phyloP scores from a whole-genome alignment of 202 grass and related monocot species.

The Carex arenaria region DNA sequence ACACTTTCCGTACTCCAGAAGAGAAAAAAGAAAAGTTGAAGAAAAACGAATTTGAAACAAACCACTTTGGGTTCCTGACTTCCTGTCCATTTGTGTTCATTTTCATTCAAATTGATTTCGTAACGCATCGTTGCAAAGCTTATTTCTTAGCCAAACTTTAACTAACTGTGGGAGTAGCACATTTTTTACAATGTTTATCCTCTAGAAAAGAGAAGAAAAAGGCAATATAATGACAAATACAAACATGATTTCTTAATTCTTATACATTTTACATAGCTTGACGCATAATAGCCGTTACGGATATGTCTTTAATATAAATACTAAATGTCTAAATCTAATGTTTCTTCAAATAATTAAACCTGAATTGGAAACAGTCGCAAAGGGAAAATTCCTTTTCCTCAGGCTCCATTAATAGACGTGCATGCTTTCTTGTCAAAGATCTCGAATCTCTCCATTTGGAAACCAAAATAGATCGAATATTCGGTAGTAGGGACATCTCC shows the following conservation, averaged over 20 bases:
- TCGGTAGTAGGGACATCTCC: not conserved
- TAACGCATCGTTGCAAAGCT: not conserved
- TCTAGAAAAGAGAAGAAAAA: slow-evolving; percentile 20
- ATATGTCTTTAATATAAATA: not conserved
- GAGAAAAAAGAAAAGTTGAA: not conserved
- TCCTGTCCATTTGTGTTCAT: not conserved
- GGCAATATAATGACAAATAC: slow-evolving; percentile 20
- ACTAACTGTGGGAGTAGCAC: not conserved
- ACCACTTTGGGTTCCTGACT: not conserved
- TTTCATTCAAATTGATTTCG: not conserved
- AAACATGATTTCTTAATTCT: slow-evolving; percentile 7
- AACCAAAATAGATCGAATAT: not conserved
- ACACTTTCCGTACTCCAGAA: not conserved
- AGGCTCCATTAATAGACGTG: slow-evolving; percentile 7
- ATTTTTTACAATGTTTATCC: slow-evolving; percentile 1
- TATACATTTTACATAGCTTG: slow-evolving; percentile 22
- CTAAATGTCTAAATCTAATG: not conserved
- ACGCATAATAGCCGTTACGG: not conserved
- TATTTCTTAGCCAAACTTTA: not conserved
- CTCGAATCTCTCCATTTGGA: not conserved
- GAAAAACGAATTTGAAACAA: not conserved
- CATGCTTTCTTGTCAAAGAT: not conserved
- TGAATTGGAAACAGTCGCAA: slow-evolving; percentile 1
- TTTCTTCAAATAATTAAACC: slow-evolving; percentile 1
- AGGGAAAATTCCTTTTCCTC: not conserved